phyloP scores from a whole-genome alignment of 2,329 filamentous ascomycete species.

The Sarocladiaceae sp. region DNA sequence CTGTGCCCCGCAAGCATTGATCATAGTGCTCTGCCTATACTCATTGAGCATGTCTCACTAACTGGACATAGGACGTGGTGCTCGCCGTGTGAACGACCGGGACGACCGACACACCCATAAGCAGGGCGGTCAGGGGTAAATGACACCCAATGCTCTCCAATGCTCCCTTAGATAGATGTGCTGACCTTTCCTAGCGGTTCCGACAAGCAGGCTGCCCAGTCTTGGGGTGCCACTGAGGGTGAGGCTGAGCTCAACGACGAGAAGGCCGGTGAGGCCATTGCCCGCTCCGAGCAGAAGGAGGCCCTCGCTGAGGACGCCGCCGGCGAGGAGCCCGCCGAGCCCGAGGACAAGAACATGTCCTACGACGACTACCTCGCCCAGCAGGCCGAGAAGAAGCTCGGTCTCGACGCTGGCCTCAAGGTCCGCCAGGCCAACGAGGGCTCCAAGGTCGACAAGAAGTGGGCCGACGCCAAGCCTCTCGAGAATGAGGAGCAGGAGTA shows the following conservation, averaged over 20 bases:
- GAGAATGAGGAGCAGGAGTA: conserved; percentile 66
- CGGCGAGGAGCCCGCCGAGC: conserved; percentile 49
- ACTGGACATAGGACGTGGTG: conserved; percentile 41
- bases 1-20: neutral
- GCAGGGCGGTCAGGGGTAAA: conserved; percentile 39
- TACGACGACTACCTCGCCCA: conserved; percentile 81
- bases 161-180: neutral
- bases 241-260: conserved; percentile 84
- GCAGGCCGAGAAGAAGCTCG: conserved; percentile 66
- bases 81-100: conserved; percentile 43
- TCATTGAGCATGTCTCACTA: conserved; percentile 5
- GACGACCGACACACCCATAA: conserved; percentile 51
- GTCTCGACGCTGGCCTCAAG: conserved; percentile 56
- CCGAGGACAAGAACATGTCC: conserved; percentile 83
- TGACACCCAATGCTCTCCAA: conserved; percentile 8
- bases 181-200: conserved; percentile 52
- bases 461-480: conserved; percentile 73
- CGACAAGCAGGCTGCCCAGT: conserved; percentile 81
- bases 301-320: conserved; percentile 44
- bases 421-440: conserved; percentile 92
- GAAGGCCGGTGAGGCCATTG: conserved; percentile 83
- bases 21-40: neutral
- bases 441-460: conserved; percentile 82
- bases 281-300: conserved; percentile 76
- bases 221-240: conserved; percentile 82